Conservation (phyloP, 306 rosid species). For the Leucaena leucocephala region DNA sequence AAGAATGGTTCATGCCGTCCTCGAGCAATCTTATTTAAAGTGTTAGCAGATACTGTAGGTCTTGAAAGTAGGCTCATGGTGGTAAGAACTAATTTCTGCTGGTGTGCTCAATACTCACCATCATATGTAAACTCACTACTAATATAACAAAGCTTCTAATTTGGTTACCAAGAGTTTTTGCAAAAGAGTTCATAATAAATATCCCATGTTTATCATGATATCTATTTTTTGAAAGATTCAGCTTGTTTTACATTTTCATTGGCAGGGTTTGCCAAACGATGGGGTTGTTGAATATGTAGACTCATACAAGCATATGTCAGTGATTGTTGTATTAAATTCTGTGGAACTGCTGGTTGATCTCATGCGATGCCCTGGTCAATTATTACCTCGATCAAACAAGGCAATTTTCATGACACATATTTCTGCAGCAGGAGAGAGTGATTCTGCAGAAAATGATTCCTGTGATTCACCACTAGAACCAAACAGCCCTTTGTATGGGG, state of each 20-base stretch:
- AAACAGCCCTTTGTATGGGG: conserved; percentile 93
- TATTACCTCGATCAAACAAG: conserved; percentile 79
- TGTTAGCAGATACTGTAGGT: conserved; percentile 88
- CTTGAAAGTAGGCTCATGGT: conserved; percentile 87
- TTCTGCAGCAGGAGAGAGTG: conserved; percentile 97
- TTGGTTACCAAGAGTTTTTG: neutral
- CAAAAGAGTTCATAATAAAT: conserved; percentile 20
- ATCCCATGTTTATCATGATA: conserved; percentile 26
- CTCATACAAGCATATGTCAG: conserved; percentile 91
- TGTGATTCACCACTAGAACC: conserved; percentile 97
- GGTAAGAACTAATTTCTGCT: conserved; percentile 62
- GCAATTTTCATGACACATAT: conserved; percentile 89
- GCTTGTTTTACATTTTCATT: conserved; percentile 33
- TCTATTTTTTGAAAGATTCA: conserved; percentile 34
- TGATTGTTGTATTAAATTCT: conserved; percentile 80
- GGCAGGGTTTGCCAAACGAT: conserved; percentile 90
- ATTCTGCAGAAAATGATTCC: conserved; percentile 97
- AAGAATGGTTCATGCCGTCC: conserved; percentile 93
- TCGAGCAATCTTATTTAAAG: conserved; percentile 95
- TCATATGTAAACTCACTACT: neutral
- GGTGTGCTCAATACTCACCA: conserved; percentile 19
- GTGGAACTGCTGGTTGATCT: conserved; percentile 91
- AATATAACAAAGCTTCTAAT: conserved; percentile 12
- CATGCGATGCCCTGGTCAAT: conserved; percentile 92
- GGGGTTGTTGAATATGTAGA: conserved; percentile 78